Evolutionary conservation across 257 asterid genomes (phyloP), one percentile per base, ranked within the genome.

Genomic region (Nicotiana otophora): DNA sequence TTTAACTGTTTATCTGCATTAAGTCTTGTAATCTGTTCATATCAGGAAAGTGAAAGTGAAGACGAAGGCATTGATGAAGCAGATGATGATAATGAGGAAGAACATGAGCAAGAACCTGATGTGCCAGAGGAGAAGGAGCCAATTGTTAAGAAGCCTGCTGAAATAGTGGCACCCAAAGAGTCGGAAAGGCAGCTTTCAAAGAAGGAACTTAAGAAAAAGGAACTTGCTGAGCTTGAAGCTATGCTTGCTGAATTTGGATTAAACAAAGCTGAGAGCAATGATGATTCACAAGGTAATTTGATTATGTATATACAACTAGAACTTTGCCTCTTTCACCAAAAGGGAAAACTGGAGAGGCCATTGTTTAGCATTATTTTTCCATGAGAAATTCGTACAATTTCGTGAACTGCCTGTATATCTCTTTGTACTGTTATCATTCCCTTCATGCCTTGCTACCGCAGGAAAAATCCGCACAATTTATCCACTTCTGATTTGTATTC

Each of bases 201-300:
- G 95, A 94, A 94, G 90, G 97, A 94, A 89, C 86, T 93, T 84
- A 92, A 90, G 95, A 96, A 93, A 86, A 94, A 96, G 91, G 99
- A 96, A 90, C 96, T 96, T 69, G 99, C 94, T 31, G 99, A 93
- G 84, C 92, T 96, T 76, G 99, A 96, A 86, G 98, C 97, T 31
- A 86, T 96, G 88, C 88, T 96, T 84, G 97, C 97, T 81, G 96
- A 96, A 88, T 91, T 96, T 78, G 97, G 96, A 77, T 89, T 85
- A 77, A 90, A 81, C 87, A 90, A 87, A 85, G 84, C 86, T 61
- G 88, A 87, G 60, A 82, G 72, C 33, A 92, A 92, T 84, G 90
- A 90, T 51, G 91, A 88, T 83, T 64, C 89, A 65, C 88, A 88
- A 78, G 98, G 99, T 96, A 90, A 87, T 65, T 68, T 54, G 20